Percentiles rank a stretch among this genome's conserved stretches.
These are phyloP conservation scores for Colletotrichum melonis DNA, from an alignment of 2,329 filamentous ascomycete genomes.

Conservation along the genomic window DNA sequence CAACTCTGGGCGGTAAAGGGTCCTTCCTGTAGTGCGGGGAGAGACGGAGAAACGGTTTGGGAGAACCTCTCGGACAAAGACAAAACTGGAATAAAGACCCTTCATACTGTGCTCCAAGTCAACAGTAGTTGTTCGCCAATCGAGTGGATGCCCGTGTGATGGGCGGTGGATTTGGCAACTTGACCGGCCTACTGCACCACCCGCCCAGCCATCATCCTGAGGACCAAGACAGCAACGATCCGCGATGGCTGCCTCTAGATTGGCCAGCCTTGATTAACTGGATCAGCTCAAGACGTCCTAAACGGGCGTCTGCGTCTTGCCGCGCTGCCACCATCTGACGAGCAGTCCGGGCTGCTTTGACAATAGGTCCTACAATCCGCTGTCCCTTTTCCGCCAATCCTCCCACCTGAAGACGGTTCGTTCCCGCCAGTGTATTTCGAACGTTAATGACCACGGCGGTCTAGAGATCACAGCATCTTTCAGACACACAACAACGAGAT, in stretches of 20 bases:
- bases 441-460: not conserved
- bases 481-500: not conserved
- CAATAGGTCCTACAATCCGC: not conserved
- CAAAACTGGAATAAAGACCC: not conserved
- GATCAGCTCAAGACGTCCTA: slow-evolving; percentile 23
- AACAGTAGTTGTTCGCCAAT: not conserved
- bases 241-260: slow-evolving; percentile 22
- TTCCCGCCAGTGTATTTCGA: not conserved
- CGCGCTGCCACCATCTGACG: slow-evolving; percentile 12
- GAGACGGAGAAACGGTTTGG: not conserved
- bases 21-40: slow-evolving; percentile 9
- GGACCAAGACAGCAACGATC: slow-evolving; percentile 23
- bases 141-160: not conserved
- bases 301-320: not conserved
- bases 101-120: slow-evolving; percentile 10
- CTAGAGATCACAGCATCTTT: not conserved
- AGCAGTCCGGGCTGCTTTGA: not conserved
- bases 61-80: slow-evolving; percentile 3
- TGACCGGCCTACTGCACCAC: not conserved
- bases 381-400: slow-evolving; percentile 15
- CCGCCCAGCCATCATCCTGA: not conserved
- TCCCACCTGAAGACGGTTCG: slow-evolving; percentile 19
- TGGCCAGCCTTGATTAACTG: slow-evolving; percentile 35
- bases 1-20: not conserved
- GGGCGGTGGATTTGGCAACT: slow-evolving; percentile 9